phyloP scores from a whole-genome alignment of 257 asterid species.

The Solanum clarkiae region DNA sequence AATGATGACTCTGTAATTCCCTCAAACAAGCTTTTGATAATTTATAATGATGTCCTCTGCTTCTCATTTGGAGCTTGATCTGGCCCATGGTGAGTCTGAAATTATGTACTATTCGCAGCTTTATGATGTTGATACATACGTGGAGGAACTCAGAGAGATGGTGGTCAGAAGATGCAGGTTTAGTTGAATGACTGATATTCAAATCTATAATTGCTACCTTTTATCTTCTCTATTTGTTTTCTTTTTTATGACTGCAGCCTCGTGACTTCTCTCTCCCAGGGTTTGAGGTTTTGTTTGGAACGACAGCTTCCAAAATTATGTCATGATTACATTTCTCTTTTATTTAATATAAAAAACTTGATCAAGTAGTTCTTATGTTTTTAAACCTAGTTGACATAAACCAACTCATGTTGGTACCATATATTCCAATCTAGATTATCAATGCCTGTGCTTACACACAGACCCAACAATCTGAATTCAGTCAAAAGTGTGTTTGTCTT shows the following conservation, averaged over 20 bases:
- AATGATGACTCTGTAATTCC: neutral
- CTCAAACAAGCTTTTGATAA: neutral
- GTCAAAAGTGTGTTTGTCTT: neutral
- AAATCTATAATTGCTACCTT: neutral
- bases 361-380: neutral
- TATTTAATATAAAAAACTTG: neutral
- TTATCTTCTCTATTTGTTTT: neutral
- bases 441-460: neutral
- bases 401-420: neutral
- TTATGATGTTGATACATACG: conserved; percentile 41
- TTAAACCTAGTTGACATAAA: neutral
- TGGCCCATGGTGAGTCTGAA: neutral
- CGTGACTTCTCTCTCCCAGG: neutral
- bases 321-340: neutral
- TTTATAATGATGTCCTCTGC: neutral
- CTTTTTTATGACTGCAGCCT: neutral
- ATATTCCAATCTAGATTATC: neutral
- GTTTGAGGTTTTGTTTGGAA: neutral
- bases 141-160: conserved; percentile 73
- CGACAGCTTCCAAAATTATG: neutral
- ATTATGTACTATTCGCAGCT: conserved; percentile 39
- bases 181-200: conserved; percentile 4
- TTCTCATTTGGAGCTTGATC: neutral
- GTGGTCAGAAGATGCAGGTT: conserved; percentile 82
- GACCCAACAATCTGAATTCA: neutral